These are phyloP conservation scores for Cercospora citrullina DNA, from an alignment of 2,329 filamentous ascomycete species.

Conservation along the genomic window DNA sequence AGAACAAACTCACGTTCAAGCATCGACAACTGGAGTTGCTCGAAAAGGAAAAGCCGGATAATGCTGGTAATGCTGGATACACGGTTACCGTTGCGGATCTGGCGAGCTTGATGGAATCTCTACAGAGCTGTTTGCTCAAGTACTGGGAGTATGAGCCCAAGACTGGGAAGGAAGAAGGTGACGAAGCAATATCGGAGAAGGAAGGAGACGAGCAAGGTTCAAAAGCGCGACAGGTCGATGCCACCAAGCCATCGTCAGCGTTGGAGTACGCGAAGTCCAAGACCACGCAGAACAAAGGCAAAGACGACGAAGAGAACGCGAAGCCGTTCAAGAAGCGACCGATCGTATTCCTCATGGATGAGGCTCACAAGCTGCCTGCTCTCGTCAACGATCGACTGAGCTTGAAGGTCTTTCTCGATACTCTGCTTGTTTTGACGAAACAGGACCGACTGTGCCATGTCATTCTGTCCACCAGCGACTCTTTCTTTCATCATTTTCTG, in stretches of 20 bases:
- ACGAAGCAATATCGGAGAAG: neutral
- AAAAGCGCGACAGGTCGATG: conserved; percentile 10
- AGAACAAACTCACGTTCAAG: conserved; percentile 24
- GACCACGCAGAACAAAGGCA: neutral
- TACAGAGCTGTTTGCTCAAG: conserved; percentile 26
- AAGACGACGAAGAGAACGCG: neutral
- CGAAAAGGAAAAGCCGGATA: conserved; percentile 24
- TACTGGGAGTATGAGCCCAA: conserved; percentile 25
- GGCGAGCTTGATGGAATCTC: conserved; percentile 25
- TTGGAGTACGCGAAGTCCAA: neutral
- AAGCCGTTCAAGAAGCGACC: conserved; percentile 22
- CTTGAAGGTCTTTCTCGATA: conserved; percentile 27
- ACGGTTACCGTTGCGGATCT: conserved; percentile 23
- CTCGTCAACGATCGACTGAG: conserved; percentile 22
- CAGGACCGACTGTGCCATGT: conserved; percentile 26
- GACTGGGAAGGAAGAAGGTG: neutral
- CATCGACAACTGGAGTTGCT: conserved; percentile 19
- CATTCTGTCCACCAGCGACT: conserved; percentile 24
- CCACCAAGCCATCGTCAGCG: conserved; percentile 5
- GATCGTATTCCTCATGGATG: conserved; percentile 24
- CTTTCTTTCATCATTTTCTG: conserved; percentile 28
- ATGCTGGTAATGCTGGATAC: conserved; percentile 19
- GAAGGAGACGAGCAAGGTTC: neutral
- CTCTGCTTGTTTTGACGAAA: conserved; percentile 25
- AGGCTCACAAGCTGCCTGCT: conserved; percentile 25